phyloP scores from a whole-genome alignment of 108 stramenopile genomes.

The Nitzschia sp. region DNA sequence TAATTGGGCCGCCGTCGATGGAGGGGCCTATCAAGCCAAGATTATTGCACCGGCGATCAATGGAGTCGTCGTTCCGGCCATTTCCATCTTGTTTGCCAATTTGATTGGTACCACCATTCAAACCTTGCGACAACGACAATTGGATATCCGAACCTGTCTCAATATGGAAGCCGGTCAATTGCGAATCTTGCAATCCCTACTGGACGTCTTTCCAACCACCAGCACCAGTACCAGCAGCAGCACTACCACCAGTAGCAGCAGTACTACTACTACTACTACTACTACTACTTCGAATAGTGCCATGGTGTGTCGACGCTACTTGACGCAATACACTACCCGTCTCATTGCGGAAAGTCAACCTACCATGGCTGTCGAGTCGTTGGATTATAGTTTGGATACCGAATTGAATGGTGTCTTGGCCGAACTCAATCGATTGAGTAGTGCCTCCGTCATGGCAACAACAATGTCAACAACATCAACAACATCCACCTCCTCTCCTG shows the following conservation, averaged over 20 bases:
- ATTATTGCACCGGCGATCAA: constrained; percentile 48
- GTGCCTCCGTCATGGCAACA: background rate
- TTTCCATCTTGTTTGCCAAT: constrained; percentile 43
- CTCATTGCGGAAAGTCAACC: constrained; percentile 64
- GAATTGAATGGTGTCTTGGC: constrained; percentile 64
- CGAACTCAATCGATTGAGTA: constrained; percentile 33
- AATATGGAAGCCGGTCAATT: constrained; percentile 73
- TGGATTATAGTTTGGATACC: constrained; percentile 52
- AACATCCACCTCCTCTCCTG: background rate
- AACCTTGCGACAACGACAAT: constrained; percentile 47
- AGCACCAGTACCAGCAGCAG: constrained; percentile 18
- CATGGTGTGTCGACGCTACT: constrained; percentile 35
- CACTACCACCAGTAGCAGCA: too few relatives aligned
- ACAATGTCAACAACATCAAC: background rate
- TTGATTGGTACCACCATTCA: constrained; percentile 33
- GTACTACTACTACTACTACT: too few relatives aligned
- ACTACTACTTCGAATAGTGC: too few relatives aligned
- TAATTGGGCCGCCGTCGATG: constrained; percentile 74
- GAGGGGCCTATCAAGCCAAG: constrained; percentile 66
- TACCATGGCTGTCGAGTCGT: constrained; percentile 21
- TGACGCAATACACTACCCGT: constrained; percentile 58
- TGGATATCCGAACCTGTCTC: constrained; percentile 53
- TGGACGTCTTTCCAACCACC: constrained; percentile 45
- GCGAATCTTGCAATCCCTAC: constrained; percentile 45
- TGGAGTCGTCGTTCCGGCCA: constrained; percentile 41